phyloP scores from a whole-genome alignment of 805 yeast genomes.

The Pichia insulana region DNA sequence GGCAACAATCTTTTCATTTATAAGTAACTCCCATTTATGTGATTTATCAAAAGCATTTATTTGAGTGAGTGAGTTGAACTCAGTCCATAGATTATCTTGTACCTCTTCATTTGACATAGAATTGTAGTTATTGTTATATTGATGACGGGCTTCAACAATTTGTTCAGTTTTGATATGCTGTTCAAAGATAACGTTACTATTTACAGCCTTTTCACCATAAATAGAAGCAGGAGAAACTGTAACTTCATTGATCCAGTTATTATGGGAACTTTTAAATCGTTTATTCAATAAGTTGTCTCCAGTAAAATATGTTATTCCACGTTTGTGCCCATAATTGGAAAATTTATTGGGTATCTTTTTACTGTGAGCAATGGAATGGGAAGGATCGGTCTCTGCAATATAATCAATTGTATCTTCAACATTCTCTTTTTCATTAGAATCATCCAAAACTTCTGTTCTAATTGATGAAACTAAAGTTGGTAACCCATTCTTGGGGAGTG shows the following conservation, averaged over 20 bases:
- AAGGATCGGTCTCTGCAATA: constrained; percentile 20
- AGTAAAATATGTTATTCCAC: not conserved
- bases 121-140: constrained; percentile 2
- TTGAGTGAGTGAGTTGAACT: constrained; percentile 29
- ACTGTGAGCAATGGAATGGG: constrained; percentile 26
- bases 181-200: constrained; percentile 27
- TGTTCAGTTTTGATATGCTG: constrained; percentile 10
- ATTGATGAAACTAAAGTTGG: constrained; percentile 57
- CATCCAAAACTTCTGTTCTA: constrained; percentile 29
- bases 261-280: constrained; percentile 29
- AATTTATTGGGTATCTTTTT: constrained; percentile 19
- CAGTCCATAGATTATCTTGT: constrained; percentile 24
- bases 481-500: constrained; percentile 55
- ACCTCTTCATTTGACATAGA: constrained; percentile 22
- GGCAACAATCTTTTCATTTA: constrained; percentile 32
- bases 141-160: constrained; percentile 18
- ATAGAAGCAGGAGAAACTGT: constrained; percentile 21
- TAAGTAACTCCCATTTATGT: constrained; percentile 33
- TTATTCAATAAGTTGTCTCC: not conserved
- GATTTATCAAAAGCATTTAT: constrained; percentile 9
- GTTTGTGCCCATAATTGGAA: not conserved
- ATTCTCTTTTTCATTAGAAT: constrained; percentile 22
- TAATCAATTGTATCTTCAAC: constrained; percentile 43
- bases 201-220: constrained; percentile 22
- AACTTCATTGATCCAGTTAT: constrained; percentile 20